These are phyloP conservation scores for Tilletia setariae DNA, from an alignment of 1,284 basidiomycete genomes.

Conservation along the genomic window DNA sequence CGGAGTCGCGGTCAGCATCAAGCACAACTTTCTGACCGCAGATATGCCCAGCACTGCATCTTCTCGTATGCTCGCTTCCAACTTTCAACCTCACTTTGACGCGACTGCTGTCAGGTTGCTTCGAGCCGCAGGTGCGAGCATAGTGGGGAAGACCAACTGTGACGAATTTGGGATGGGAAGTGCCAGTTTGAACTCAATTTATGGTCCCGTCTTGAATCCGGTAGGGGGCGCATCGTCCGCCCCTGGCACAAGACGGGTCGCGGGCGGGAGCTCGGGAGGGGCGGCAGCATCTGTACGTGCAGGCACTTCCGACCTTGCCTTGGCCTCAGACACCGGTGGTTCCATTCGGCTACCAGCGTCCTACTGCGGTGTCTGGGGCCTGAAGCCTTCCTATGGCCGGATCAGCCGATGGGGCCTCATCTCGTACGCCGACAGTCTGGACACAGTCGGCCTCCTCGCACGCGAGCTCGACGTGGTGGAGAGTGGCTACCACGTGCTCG, in stretches of 20 bases:
- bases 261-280: slow-evolving; percentile 57
- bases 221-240: not conserved
- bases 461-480: slow-evolving; percentile 58
- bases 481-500: not conserved
- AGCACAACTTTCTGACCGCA: slow-evolving; percentile 45
- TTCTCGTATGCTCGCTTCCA: slow-evolving; percentile 38
- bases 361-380: slow-evolving; percentile 84
- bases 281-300: slow-evolving; percentile 46
- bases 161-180: slow-evolving; percentile 99
- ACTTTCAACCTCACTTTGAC: slow-evolving; percentile 75
- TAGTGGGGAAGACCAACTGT: slow-evolving; percentile 87
- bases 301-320: slow-evolving; percentile 58
- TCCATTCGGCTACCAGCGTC: slow-evolving; percentile 87
- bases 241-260: slow-evolving; percentile 57
- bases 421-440: slow-evolving; percentile 88
- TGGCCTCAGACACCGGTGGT: slow-evolving; percentile 93
- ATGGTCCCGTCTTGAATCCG: slow-evolving; percentile 26
- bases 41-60: slow-evolving; percentile 37
- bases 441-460: slow-evolving; percentile 84
- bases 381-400: slow-evolving; percentile 93
- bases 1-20: slow-evolving; percentile 44
- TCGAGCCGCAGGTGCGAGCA: slow-evolving; percentile 63
- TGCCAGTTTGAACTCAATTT: slow-evolving; percentile 38
- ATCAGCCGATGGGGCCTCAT: slow-evolving; percentile 87
- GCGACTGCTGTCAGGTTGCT: slow-evolving; percentile 77